Evolutionary conservation across 331 rosid genomes (phyloP), one percentile per base, ranked within the genome.

Genomic region (Pyrus hybrid): DNA sequence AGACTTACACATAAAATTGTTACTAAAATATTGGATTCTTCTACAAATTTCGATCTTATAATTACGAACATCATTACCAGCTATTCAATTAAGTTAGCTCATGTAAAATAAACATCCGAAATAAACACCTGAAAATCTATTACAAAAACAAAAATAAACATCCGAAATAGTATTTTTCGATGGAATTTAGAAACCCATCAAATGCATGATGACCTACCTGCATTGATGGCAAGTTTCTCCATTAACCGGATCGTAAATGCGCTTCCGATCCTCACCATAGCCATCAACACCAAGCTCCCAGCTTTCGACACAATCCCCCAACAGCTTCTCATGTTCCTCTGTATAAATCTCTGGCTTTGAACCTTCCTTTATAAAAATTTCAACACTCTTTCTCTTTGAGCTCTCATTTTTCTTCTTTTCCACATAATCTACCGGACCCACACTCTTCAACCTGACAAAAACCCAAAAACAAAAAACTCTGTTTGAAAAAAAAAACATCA

Each of bases 181-280:
- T 17, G 18, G 20, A 49, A 49, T 49, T 49, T 49, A 49, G 56
- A 32, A 33, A 71, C 25, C 66, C 17, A 17, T 51, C 45, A 60
- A 2, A 41, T 9, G 43, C 26, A 12, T 4, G 1, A 10, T 9
- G 43, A 60, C 3, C 13, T 71, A 93, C 97, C 94, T 82, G 91
- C 96, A 90, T 80, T 93, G 97, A 77, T 93, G 97, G 78, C 97
- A 93, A 30, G 86, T 63, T 77, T 84, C 84, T 75, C 97, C 96
- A 30, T 85, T 82, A 80, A 73, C 53, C 17, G 81, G 26, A 81
- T 93, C 94, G 63, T 81, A 83, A 3, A 90, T 70, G 33, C 91
- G 92, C 47, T 85, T 62, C 72, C 97, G 84, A 53, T 88, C 91
- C 45, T 67, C 76, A 16, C 85, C 96, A 82, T 75, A 87, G 56